Conservation (phyloP, 2,329 filamentous ascomycete genomes). For the Lizonia empirigonia region DNA sequence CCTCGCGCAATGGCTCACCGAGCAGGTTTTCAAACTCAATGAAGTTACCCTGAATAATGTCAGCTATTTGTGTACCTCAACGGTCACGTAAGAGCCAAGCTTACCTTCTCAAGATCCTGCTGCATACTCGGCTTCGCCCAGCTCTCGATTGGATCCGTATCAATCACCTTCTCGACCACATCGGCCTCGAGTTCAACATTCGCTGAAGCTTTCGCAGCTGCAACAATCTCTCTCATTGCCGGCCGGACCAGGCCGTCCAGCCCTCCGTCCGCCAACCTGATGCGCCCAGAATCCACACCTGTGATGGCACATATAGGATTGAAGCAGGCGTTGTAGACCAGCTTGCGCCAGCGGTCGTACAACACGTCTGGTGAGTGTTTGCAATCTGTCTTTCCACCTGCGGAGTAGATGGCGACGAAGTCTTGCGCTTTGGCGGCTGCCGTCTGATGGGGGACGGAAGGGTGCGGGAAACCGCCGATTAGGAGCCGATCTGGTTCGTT, state of each 20-base stretch:
- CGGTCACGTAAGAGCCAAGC: neutral
- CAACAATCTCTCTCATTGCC: slow-evolving; percentile 60
- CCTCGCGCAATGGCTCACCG: slow-evolving; percentile 62
- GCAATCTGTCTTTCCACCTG: slow-evolving; percentile 53
- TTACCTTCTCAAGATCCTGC: slow-evolving; percentile 58
- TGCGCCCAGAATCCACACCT: slow-evolving; percentile 57
- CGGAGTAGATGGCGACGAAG: slow-evolving; percentile 57
- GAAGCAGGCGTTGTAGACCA: slow-evolving; percentile 59
- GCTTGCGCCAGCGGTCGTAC: slow-evolving; percentile 57
- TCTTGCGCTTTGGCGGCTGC: slow-evolving; percentile 44
- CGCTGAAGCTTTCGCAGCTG: slow-evolving; percentile 51
- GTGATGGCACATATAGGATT: slow-evolving; percentile 61
- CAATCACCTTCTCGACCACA: slow-evolving; percentile 54
- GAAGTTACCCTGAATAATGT: slow-evolving; percentile 53
- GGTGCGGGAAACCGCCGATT: slow-evolving; percentile 58
- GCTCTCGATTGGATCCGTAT: slow-evolving; percentile 56
- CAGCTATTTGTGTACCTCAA: neutral
- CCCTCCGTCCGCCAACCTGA: slow-evolving; percentile 54
- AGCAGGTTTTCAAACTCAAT: slow-evolving; percentile 63
- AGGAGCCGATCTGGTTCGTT: slow-evolving; percentile 58
- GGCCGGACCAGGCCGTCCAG: slow-evolving; percentile 58
- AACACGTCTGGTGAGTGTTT: slow-evolving; percentile 52
- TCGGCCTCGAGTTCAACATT: slow-evolving; percentile 54
- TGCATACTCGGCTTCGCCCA: slow-evolving; percentile 62
- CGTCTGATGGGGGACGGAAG: slow-evolving; percentile 32